Evolutionary conservation across 305 asterid species (phyloP).

Genomic region (Fraxinus xanthoxyloides): DNA sequence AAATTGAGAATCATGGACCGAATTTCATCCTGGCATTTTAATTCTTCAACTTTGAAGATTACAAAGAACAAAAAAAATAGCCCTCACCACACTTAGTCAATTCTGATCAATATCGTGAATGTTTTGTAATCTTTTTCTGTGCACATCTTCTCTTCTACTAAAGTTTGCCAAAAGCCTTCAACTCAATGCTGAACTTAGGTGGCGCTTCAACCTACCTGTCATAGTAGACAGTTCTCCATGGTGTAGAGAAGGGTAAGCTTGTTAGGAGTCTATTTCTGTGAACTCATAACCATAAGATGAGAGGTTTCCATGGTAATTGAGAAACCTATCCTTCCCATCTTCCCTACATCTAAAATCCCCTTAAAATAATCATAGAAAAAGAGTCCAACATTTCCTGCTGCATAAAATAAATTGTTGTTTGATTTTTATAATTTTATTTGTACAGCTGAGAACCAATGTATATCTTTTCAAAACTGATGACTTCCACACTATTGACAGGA

Average conservation of each 20-base stretch:
- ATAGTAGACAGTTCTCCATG: background rate
- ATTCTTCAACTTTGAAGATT: background rate
- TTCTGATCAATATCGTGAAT: background rate
- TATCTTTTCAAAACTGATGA: slow-evolving; percentile 3
- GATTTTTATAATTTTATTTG: background rate
- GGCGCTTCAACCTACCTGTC: background rate
- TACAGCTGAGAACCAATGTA: background rate
- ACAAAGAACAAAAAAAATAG: background rate
- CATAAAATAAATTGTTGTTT: background rate
- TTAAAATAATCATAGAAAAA: background rate
- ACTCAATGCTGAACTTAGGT: background rate
- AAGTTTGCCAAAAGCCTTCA: background rate
- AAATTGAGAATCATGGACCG: background rate
- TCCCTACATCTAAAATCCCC: background rate
- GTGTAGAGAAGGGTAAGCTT: background rate
- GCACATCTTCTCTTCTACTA: background rate
- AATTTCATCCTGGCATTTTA: background rate
- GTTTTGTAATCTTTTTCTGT: background rate
- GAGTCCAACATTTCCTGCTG: background rate
- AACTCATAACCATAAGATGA: background rate
- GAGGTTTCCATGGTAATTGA: background rate
- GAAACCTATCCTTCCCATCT: background rate
- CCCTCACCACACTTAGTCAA: background rate
- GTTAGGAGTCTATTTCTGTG: background rate
- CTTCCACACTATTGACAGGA: slow-evolving; percentile 48